Evolutionary conservation across 75 land plant genomes (phyloP).

Genomic region (Picea glauca): DNA sequence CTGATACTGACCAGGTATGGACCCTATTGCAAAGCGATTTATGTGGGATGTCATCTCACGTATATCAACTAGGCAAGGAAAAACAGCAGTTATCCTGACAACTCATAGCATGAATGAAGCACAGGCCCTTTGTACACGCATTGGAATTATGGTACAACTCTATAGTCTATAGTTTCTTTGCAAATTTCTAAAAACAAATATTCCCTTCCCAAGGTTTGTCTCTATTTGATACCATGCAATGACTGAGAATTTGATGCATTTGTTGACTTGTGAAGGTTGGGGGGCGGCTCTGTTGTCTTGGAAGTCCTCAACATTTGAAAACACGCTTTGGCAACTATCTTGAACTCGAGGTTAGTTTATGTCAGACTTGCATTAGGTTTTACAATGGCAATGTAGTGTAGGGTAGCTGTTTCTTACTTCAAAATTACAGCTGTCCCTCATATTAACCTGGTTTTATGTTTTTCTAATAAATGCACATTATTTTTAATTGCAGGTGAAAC

Average conservation of each 20-base stretch:
- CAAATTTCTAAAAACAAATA: conserved; percentile 1
- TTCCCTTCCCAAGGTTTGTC: neutral
- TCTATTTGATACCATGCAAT: neutral
- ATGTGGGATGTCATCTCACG: conserved; percentile 95
- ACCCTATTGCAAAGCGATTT: conserved; percentile 88
- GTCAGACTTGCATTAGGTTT: neutral
- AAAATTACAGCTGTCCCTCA: too few species aligned
- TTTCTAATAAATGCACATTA: neutral
- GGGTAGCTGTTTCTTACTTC: neutral
- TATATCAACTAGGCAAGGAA: conserved; percentile 71
- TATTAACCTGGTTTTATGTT: too few species aligned
- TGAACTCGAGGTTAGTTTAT: conserved; percentile 59
- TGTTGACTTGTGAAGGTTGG: conserved; percentile 47
- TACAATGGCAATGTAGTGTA: neutral
- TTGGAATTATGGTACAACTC: conserved; percentile 80
- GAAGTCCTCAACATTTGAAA: conserved; percentile 91
- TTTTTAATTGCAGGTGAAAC: conserved; percentile 42
- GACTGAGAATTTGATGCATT: conserved; percentile 1
- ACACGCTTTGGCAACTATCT: conserved; percentile 84
- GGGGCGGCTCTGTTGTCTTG: conserved; percentile 77
- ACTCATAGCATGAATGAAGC: conserved; percentile 98
- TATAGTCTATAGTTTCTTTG: neutral
- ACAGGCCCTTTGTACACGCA: conserved; percentile 85
- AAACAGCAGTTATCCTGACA: conserved; percentile 83
- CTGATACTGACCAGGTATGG: conserved; percentile 59